A percentile compares a stretch with the other conserved stretches of the same genome.
Evolutionary conservation across 1,139 yeast species (phyloP).

Genomic region (Saccharomyces hybrid): DNA sequence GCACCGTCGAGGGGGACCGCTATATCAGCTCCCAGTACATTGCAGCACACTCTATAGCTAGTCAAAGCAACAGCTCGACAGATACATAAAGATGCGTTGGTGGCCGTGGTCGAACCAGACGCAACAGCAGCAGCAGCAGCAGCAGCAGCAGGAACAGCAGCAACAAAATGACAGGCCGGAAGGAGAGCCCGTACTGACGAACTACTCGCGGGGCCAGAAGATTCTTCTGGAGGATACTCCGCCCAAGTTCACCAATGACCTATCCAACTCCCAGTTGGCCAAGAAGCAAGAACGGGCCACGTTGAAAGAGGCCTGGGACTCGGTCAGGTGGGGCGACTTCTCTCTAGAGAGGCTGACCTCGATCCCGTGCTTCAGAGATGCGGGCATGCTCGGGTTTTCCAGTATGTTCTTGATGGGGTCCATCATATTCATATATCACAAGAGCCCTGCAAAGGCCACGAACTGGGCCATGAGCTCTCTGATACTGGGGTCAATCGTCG

Average conservation of each 20-base stretch:
- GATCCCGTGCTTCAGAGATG: conserved; percentile 87
- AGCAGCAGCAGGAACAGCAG: conserved; percentile 28
- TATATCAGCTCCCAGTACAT: background rate
- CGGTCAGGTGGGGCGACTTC: conserved; percentile 44
- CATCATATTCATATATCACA: conserved; percentile 62
- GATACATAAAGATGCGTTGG: background rate
- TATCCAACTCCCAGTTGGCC: conserved; percentile 17
- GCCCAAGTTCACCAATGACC: conserved; percentile 32
- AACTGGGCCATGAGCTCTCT: conserved; percentile 86
- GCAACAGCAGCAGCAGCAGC: conserved; percentile 35
- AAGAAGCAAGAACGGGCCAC: conserved; percentile 24
- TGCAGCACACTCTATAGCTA: background rate
- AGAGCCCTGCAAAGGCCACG: conserved; percentile 50
- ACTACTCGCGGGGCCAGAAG: conserved; percentile 29
- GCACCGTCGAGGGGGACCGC: conserved; percentile 1
- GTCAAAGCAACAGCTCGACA: background rate
- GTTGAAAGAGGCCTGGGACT: conserved; percentile 30
- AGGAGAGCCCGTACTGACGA: conserved; percentile 13
- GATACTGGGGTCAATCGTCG: conserved; percentile 67
- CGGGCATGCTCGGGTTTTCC: conserved; percentile 79
- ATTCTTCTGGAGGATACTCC: conserved; percentile 34
- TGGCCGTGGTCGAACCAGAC: conserved; percentile 18
- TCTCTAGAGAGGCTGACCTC: conserved; percentile 43
- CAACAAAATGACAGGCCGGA: conserved; percentile 18
- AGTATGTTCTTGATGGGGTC: conserved; percentile 75